Evolutionary conservation across 805 yeast genomes (phyloP).

Genomic region (Candida succiphila): DNA sequence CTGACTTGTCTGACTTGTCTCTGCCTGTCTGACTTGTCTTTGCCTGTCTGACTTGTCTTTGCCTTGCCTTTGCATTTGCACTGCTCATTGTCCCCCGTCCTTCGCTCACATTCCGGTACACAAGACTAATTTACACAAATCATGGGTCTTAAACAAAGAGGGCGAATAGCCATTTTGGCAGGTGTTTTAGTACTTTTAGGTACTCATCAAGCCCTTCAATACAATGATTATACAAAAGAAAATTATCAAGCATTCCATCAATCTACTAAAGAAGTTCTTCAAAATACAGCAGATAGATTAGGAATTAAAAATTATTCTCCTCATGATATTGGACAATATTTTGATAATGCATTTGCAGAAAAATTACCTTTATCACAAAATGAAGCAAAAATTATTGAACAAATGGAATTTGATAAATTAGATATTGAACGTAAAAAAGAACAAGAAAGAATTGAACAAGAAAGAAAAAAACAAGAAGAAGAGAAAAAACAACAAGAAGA

Average conservation of each 20-base stretch:
- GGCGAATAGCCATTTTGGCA: background rate
- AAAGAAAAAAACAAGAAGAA: background rate
- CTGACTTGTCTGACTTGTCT: too few relatives aligned
- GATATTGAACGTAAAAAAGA: background rate
- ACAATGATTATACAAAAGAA: background rate
- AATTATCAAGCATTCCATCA: background rate
- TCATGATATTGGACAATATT: conserved; percentile 6
- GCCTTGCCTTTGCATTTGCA: too few relatives aligned
- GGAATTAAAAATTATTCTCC: background rate
- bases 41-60: too few relatives aligned
- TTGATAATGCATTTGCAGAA: conserved; percentile 2
- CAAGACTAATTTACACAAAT: too few relatives aligned
- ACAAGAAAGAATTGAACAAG: background rate
- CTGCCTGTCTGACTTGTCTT: too few relatives aligned
- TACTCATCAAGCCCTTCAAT: background rate
- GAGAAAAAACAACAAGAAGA: background rate
- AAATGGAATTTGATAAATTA: background rate
- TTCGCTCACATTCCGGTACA: too few relatives aligned
- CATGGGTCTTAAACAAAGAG: too few relatives aligned
- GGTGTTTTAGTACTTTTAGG: background rate
- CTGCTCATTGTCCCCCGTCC: too few relatives aligned
- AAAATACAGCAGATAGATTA: conserved; percentile 1
- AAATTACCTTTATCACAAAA: background rate
- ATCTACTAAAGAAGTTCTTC: background rate
- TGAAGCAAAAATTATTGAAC: background rate